Evolutionary conservation across 2,329 filamentous ascomycete species (phyloP).

Genomic region (Aschersonia sp.): DNA sequence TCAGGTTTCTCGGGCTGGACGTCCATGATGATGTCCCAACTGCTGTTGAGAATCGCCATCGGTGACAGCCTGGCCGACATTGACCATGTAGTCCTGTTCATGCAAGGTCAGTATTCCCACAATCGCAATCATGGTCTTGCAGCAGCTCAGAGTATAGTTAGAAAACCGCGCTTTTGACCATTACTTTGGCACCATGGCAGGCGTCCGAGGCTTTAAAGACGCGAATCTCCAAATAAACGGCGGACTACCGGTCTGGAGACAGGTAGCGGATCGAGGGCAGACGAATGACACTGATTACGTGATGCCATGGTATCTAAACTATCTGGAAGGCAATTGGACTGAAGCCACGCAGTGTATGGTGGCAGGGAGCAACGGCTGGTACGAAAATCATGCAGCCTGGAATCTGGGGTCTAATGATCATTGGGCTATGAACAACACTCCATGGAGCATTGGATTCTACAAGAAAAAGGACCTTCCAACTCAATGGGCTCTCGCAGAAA

Average conservation of each 20-base stretch:
- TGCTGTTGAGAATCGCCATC: not conserved
- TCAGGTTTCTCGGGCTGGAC: too few species aligned
- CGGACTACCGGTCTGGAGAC: constrained; percentile 29
- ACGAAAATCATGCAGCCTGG: constrained; percentile 33
- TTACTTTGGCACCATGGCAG: constrained; percentile 27
- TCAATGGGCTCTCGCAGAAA: constrained; percentile 39
- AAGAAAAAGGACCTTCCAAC: constrained; percentile 36
- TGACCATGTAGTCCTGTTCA: constrained; percentile 42
- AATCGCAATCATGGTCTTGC: not conserved
- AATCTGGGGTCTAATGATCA: constrained; percentile 36
- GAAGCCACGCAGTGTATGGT: constrained; percentile 39
- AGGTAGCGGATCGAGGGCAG: constrained; percentile 24
- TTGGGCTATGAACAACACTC: constrained; percentile 38
- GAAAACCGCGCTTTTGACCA: constrained; percentile 25
- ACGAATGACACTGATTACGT: constrained; percentile 25
- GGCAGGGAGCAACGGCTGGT: constrained; percentile 36
- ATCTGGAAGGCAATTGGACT: constrained; percentile 32
- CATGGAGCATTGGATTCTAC: constrained; percentile 36
- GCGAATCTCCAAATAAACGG: constrained; percentile 38
- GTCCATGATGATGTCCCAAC: not conserved
- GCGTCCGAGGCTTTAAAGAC: constrained; percentile 39
- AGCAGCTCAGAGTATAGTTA: constrained; percentile 1
- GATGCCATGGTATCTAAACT: constrained; percentile 40
- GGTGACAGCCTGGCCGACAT: constrained; percentile 21
- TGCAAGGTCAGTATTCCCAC: constrained; percentile 24